Evolutionary conservation across 495 filamentous ascomycete species (phyloP), one percentile per base, ranked within the genome.

Genomic region (Corynascus novoguineensis): DNA sequence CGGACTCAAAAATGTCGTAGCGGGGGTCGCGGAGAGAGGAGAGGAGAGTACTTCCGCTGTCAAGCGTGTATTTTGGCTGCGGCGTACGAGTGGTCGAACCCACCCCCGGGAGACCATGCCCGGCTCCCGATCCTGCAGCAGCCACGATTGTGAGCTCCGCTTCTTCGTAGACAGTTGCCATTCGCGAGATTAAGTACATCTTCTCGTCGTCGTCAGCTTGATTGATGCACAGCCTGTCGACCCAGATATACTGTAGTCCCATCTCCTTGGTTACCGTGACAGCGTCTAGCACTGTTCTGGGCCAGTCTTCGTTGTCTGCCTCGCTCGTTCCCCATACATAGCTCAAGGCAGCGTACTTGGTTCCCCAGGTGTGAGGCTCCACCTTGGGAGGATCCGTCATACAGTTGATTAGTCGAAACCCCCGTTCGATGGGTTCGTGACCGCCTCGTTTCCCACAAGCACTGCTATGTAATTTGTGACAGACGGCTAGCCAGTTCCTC

Each of bases 111-210:
- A 41, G 11, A 6, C 38, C 38, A 6, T 15, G 19, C 38, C 38
- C 4, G 7, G 38, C 38, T n/a, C n/a, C n/a, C 5, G 19, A 15
- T 19, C 38, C 38, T 3, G 38, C 38, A 5, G 38, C 24, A 41
- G 50, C 21, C 61, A 69, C 35, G 61, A 73, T 68, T 0, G 68
- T 73, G 8, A 69, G 34, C 4, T 53, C 37, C 0, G 58, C 63
- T 28, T 22, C 38, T 8, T 21, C 45, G 32, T 57, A 57, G 34
- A 57, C 50, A 46, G 8, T 15, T 25, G 31, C 34, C 55, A 57
- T 57, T 17, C 49, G 15, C 10, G 55, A 31, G 19, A 57, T 57
- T 37, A 46, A 8, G 1, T 8, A 8, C 42, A 27, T 27, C 42
- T 27, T 46, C 42, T 46, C 22, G 24, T 46, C 22, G 1, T 4